phyloP scores from a whole-genome alignment of 331 rosid species.

The Quercus tomentella region DNA sequence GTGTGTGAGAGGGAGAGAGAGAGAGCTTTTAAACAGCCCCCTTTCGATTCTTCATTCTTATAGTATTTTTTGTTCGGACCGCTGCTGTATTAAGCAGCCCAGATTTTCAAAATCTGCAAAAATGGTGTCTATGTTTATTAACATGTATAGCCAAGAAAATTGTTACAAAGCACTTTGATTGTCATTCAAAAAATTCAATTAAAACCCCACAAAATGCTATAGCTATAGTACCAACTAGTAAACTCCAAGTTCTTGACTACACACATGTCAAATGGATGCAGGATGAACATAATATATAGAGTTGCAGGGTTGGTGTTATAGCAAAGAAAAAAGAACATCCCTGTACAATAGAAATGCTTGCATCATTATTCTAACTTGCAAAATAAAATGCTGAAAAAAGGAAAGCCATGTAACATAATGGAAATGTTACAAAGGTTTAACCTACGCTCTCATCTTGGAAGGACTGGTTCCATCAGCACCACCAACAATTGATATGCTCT shows the following conservation, averaged over 20 bases:
- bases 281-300: not conserved
- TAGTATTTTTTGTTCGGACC: no score
- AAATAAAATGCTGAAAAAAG: conserved; percentile 4
- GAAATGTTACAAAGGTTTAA: not conserved
- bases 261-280: not conserved
- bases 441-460: conserved; percentile 95
- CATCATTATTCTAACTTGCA: not conserved
- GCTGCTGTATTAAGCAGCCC: no score
- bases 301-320: not conserved
- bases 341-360: conserved; percentile 3
- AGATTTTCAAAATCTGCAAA: no score
- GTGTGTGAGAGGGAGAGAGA: no score
- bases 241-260: not conserved
- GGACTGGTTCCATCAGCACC: conserved; percentile 89
- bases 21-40: no score
- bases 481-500: conserved; percentile 84
- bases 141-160: no score
- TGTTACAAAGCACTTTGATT: no score
- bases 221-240: not conserved
- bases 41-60: no score
- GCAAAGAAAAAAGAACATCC: not conserved
- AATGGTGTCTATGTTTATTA: no score
- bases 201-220: not conserved
- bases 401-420: conserved; percentile 14
- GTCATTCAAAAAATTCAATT: not conserved